Percentiles rank a stretch among this genome's conserved stretches.
Evolutionary conservation across 2,329 filamentous ascomycete genomes (phyloP).

Genomic region (Ceratocystis albifundus): DNA sequence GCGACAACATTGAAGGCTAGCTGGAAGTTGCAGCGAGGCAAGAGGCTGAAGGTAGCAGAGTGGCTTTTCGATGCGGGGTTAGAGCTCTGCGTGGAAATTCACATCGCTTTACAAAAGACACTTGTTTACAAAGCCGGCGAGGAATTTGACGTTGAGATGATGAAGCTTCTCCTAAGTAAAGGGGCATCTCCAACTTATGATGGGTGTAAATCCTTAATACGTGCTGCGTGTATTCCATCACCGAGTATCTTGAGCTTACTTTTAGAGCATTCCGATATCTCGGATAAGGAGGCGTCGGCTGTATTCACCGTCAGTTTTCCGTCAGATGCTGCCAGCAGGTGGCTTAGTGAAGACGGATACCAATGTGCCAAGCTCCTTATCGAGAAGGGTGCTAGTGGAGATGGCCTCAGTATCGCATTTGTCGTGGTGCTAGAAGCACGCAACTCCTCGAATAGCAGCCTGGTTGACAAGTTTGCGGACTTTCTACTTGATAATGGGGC

Average conservation of each 20-base stretch:
- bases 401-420: conserved; percentile 8
- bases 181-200: conserved; percentile 16
- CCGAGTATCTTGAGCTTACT: neutral
- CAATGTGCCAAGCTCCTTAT: conserved; percentile 37
- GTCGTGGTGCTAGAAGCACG: conserved; percentile 6
- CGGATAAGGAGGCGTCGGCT: neutral
- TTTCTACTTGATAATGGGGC: conserved; percentile 34
- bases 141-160: conserved; percentile 11
- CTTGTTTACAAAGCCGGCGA: conserved; percentile 34
- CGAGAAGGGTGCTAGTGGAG: conserved; percentile 34
- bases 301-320: conserved; percentile 12
- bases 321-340: neutral
- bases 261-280: conserved; percentile 2
- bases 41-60: conserved; percentile 37
- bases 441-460: neutral
- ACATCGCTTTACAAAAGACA: conserved; percentile 40
- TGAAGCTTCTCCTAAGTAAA: conserved; percentile 17
- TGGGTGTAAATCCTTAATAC: conserved; percentile 11
- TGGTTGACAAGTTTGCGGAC: conserved; percentile 23
- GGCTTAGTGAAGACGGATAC: conserved; percentile 18
- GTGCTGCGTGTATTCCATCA: conserved; percentile 7
- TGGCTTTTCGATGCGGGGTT: conserved; percentile 44
- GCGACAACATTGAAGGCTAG: conserved; percentile 42
- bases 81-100: conserved; percentile 38
- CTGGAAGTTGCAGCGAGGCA: conserved; percentile 40